These are phyloP conservation scores for Gossypium anomalum DNA, from an alignment of 345 rosid genomes.

Conservation along the genomic window DNA sequence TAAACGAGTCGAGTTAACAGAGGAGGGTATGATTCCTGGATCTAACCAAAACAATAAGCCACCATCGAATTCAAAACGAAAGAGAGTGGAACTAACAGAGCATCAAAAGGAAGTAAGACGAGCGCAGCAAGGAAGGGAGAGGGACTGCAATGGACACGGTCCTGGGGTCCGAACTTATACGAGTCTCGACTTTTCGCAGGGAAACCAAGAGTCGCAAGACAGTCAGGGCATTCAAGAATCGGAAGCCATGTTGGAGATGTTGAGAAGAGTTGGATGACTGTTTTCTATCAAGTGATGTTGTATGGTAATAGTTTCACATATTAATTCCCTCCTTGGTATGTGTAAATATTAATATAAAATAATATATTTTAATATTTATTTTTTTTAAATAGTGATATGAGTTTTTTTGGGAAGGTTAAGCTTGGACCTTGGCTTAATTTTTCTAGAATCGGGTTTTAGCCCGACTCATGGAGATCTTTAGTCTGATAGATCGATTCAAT, in stretches of 20 bases:
- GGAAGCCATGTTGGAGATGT: constrained; percentile 31
- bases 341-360: no score
- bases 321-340: background rate
- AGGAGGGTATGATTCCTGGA: constrained; percentile 2
- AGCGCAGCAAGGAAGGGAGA: constrained; percentile 46
- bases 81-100: constrained; percentile 38
- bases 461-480: no score
- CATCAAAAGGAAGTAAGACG: constrained; percentile 55
- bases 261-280: constrained; percentile 18
- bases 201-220: constrained; percentile 44
- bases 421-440: no score
- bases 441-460: no score
- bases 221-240: constrained; percentile 27
- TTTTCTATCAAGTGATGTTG: background rate
- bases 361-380: no score
- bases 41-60: constrained; percentile 8
- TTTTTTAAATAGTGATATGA: no score
- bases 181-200: constrained; percentile 44
- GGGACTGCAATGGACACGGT: constrained; percentile 45
- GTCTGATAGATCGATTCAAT: rapidly evolving
- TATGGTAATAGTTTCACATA: background rate
- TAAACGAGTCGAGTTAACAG: constrained; percentile 35
- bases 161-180: constrained; percentile 49
- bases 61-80: constrained; percentile 26
- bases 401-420: no score